Percentiles rank a stretch among this genome's conserved stretches.
Conservation (phyloP, 768 basidiomycete genomes). For the Lepiota brunneoincarnata region DNA sequence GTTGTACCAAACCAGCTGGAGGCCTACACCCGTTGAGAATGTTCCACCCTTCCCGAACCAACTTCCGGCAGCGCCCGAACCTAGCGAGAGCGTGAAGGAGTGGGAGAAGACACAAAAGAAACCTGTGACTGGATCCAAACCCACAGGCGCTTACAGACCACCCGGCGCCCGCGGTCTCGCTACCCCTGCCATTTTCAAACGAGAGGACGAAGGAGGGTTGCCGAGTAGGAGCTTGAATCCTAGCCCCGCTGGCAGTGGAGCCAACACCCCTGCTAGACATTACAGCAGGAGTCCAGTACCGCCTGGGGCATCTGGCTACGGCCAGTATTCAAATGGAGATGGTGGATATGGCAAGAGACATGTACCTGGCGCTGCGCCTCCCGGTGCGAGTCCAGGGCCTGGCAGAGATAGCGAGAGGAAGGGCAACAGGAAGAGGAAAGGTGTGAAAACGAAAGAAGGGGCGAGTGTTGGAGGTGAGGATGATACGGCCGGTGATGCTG, state of each 20-base stretch:
- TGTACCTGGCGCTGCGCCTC: constrained; percentile 73
- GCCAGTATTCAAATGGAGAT: constrained; percentile 29
- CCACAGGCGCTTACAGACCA: constrained; percentile 88
- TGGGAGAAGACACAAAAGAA: constrained; percentile 45
- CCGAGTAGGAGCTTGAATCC: constrained; percentile 33
- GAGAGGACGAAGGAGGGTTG: constrained; percentile 87
- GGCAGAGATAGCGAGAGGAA: constrained; percentile 43
- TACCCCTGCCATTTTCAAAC: constrained; percentile 85
- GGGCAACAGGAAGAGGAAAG: constrained; percentile 59
- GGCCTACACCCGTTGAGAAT: constrained; percentile 66
- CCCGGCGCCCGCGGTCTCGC: constrained; percentile 89
- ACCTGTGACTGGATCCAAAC: constrained; percentile 49
- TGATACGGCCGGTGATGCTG: constrained; percentile 43
- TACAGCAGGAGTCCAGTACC: constrained; percentile 55
- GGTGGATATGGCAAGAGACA: constrained; percentile 43
- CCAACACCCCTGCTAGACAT: constrained; percentile 59
- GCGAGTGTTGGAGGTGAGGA: constrained; percentile 28
- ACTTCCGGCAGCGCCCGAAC: constrained; percentile 68
- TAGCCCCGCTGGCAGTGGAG: constrained; percentile 35
- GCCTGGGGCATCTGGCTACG: constrained; percentile 45
- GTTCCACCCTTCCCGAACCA: constrained; percentile 64
- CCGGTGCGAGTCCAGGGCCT: constrained; percentile 36
- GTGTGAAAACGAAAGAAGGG: constrained; percentile 34
- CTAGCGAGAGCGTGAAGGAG: constrained; percentile 53
- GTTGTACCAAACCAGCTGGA: constrained; percentile 86